A percentile compares a stretch with the other conserved stretches of the same genome.
Conservation (phyloP, 192 early-diverging fungal genomes). For the Thamnidium elegans region DNA sequence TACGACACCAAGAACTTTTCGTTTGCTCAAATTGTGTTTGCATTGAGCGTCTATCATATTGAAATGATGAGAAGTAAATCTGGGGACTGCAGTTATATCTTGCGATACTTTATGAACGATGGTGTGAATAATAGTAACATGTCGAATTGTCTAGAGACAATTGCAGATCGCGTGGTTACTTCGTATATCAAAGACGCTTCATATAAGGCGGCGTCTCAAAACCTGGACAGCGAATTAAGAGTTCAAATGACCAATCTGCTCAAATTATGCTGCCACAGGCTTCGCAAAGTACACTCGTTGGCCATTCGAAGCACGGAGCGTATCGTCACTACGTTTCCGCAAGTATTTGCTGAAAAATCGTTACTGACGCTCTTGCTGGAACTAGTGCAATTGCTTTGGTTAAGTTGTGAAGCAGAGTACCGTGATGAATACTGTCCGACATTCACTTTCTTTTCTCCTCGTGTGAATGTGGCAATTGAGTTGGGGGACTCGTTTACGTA, state of each 20-base stretch:
- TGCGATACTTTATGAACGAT: slow-evolving; percentile 83
- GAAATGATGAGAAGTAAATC: slow-evolving; percentile 72
- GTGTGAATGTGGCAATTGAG: slow-evolving; percentile 63
- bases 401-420: slow-evolving; percentile 70
- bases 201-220: slow-evolving; percentile 43
- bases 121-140: slow-evolving; percentile 73
- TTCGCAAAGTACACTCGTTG: slow-evolving; percentile 63
- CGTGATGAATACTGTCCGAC: slow-evolving; percentile 71
- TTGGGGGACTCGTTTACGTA: slow-evolving; percentile 72
- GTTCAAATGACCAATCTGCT: slow-evolving; percentile 59
- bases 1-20: slow-evolving; percentile 58
- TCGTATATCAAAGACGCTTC: slow-evolving; percentile 47
- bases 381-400: slow-evolving; percentile 76
- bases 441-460: slow-evolving; percentile 63
- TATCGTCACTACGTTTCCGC: slow-evolving; percentile 65
- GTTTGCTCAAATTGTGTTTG: slow-evolving; percentile 72
- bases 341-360: slow-evolving; percentile 72
- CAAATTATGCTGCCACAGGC: slow-evolving; percentile 64
- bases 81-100: slow-evolving; percentile 65
- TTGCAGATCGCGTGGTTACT: slow-evolving; percentile 58
- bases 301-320: slow-evolving; percentile 58
- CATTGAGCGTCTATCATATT: slow-evolving; percentile 81
- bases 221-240: slow-evolving; percentile 44
- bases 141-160: slow-evolving; percentile 68
- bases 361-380: slow-evolving; percentile 77